Base-by-base conservation (phyloP, 2,329 filamentous ascomycete species). In the Sclerotinia sclerotiorum region DNA sequence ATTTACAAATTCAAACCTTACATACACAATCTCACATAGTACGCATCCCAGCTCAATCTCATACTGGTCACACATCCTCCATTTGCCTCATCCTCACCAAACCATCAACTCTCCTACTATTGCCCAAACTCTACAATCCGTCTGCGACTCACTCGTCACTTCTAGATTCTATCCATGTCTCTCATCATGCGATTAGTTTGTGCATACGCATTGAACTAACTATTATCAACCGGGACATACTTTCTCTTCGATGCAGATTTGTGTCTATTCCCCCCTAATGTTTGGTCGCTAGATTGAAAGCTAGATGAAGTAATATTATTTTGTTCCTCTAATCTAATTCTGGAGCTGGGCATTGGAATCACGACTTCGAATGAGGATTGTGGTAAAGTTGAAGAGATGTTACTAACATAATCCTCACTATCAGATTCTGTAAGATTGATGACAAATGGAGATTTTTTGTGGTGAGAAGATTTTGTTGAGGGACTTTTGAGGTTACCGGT, bases 221-320 rank as follows among this genome's bases (percentile, higher is more conserved):
- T 68, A 60, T 74, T 75, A 58, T 74, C 69, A n/a, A 73, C 73
- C 2, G 73, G 71, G 1, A 70, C 58, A 56, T 74, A 74, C 39
- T 49, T 52, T 42, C 11, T 51, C n/a, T 27, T 44, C 13, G 35
- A 15, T n/a, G 46, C 56, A 10, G 46, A 19, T 27, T 0, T 10
- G 5, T 42, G 5, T 27, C 32, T 10, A 51, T 35, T 51, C n/a
- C 11, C 10, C 19, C 27, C 13, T 21, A 19, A 21, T 27, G 0
- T 7, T 21, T 1, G 32, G 13, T 11, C 13, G 39, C 32, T 17
- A 24, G 32, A 7, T 24, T 13, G 44, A 3, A n/a, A 11, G 3
- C 4, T 29, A 3, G 62, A 55, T 11, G 49, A 29, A 6, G 1
- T 0, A n/a, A n/a, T 21, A 27, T 63, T 15, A 35, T 27, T 21